Base-by-base conservation (phyloP, 257 asterid species). In the Solanum medicagineum region DNA sequence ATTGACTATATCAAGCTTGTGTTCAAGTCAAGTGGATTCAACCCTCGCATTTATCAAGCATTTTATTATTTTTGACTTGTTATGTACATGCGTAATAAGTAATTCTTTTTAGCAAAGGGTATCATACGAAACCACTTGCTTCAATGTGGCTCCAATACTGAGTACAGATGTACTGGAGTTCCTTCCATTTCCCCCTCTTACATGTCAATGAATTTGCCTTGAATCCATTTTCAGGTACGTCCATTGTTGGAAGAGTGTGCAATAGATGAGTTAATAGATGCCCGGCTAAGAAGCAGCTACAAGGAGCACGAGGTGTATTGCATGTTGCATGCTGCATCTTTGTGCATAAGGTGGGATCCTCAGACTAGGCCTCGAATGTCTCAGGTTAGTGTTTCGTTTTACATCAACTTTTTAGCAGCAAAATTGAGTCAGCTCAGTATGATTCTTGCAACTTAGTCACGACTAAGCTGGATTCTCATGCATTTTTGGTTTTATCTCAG, bases 291-390 rank as follows among this genome's bases (percentile, higher is more conserved):
- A 32, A 86, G 47, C 88, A 83, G 79, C 65, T 92, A 86, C 57
- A 73, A 80, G 6, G 94, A 90, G 87, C 75, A 86, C 2, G 96
- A 93, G 87, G 93, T 93, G 70, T 80, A 86, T 85, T 91, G 90
- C 69, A 93, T 92, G 97, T 59, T 93, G 90, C 94, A 91, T 51
- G 97, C 96, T 75, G 96, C 97, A 8, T 93, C 94, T 19, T 62
- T 90, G 91, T 92, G 97, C 85, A 89, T 93, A 69, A 81, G 94
- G 32, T 85, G 91, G 40, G 97, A 93, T 83, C 96, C 97, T 83
- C 92, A 88, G 81, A 89, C 92, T 26, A 89, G 97, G 91, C 96
- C 95, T 12, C 93, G 96, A n/a, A 93, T 91, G 95, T 92, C 97
- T 85, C 97, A 91, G 91, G 97, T 91, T 89, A 57, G 85, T 20